These are phyloP conservation scores for Rhodotorula babjevae DNA, from an alignment of 768 basidiomycete genomes.

Conservation along the genomic window DNA sequence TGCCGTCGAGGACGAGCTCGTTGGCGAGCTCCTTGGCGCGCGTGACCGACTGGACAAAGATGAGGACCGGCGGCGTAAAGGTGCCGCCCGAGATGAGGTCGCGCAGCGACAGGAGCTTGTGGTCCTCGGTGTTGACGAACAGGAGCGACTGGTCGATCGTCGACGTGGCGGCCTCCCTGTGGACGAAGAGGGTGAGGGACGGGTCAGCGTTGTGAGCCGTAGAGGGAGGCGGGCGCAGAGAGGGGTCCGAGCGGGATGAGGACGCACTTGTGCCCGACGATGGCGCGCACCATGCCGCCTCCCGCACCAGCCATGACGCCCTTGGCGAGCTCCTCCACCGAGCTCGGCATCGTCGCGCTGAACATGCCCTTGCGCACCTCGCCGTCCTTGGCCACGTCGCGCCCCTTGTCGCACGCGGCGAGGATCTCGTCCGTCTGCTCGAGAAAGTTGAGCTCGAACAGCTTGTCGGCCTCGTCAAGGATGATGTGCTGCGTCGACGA, in stretches of 20 bases:
- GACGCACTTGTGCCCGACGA: conserved; percentile 91
- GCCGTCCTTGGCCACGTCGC: conserved; percentile 46
- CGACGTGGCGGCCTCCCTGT: conserved; percentile 85
- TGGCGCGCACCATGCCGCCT: conserved; percentile 74
- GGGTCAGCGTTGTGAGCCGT: too few species aligned
- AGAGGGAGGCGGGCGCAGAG: background rate
- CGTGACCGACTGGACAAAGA: conserved; percentile 82
- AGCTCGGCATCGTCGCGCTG: conserved; percentile 87
- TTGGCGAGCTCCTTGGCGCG: conserved; percentile 61
- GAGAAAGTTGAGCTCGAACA: conserved; percentile 83
- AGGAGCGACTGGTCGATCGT: conserved; percentile 82
- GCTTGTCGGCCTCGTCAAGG: conserved; percentile 46
- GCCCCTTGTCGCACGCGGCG: conserved; percentile 59
- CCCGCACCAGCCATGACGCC: conserved; percentile 58
- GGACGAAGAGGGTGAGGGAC: too few species aligned
- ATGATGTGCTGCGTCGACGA: conserved; percentile 34
- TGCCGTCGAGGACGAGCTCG: conserved; percentile 71
- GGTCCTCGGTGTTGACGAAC: conserved; percentile 86
- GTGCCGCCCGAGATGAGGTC: conserved; percentile 62
- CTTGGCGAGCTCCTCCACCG: conserved; percentile 80
- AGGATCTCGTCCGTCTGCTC: conserved; percentile 83
- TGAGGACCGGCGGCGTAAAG: conserved; percentile 81
- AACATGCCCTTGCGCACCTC: conserved; percentile 80
- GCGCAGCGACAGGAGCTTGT: conserved; percentile 86
- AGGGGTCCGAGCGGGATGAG: background rate